phyloP scores from a whole-genome alignment of 139 green algal species.

The Coelastrella sp. region DNA sequence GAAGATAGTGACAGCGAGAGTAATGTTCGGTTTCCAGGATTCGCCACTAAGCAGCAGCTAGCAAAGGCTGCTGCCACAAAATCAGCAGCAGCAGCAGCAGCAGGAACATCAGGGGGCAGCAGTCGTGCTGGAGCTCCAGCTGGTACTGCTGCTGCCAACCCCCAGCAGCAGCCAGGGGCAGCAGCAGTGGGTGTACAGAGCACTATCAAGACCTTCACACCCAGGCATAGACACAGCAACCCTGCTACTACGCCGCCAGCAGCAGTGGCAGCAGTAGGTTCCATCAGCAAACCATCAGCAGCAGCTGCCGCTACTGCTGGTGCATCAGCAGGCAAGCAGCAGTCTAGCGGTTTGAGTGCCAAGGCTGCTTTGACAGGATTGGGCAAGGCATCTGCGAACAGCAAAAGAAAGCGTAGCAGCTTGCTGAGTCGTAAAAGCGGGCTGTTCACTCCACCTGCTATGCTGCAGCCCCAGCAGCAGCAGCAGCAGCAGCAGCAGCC shows the following conservation, averaged over 20 bases:
- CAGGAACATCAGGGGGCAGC: neutral
- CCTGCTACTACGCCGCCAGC: constrained; percentile 11
- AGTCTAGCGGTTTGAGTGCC: neutral
- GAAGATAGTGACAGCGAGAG: constrained; percentile 23
- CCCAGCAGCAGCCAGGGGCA: neutral
- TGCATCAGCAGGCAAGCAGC: neutral
- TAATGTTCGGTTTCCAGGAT: too few relatives aligned
- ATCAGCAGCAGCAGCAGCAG: neutral
- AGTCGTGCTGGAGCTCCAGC: neutral
- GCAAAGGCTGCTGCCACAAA: neutral
- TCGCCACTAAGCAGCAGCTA: neutral
- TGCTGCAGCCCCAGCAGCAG: neutral
- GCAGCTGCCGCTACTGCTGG: constrained; percentile 4
- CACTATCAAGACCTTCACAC: neutral
- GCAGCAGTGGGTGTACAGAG: neutral
- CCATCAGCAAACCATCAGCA: neutral
- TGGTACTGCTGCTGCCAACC: neutral
- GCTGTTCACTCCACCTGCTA: neutral
- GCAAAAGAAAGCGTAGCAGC: neutral
- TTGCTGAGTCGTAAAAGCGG: neutral
- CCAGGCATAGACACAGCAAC: neutral
- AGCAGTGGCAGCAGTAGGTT: constrained; percentile 16
- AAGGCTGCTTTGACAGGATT: neutral
- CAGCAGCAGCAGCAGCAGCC: constrained; percentile 22
- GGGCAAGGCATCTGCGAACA: neutral